Conservation (phyloP, 2,329 filamentous ascomycete species). For the Colletotrichum plurivorum region DNA sequence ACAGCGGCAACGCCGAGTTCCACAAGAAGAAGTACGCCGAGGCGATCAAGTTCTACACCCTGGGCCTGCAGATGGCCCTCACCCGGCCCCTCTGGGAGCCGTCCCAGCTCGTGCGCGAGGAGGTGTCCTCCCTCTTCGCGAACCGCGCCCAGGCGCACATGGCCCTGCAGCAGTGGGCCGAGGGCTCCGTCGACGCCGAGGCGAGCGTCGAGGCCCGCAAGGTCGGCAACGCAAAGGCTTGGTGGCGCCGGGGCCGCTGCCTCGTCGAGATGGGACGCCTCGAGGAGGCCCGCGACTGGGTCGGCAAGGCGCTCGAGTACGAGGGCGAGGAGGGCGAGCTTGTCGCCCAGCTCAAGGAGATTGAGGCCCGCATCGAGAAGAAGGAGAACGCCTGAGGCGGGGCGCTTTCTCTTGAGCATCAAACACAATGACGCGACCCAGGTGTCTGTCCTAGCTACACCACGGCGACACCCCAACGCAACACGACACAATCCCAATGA, state of each 20-base stretch:
- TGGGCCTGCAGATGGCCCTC: conserved; percentile 92
- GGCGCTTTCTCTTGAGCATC: too few species aligned
- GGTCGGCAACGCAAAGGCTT: conserved; percentile 91
- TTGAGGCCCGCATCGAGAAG: conserved; percentile 64
- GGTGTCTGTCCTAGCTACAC: too few species aligned
- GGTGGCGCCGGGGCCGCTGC: conserved; percentile 90
- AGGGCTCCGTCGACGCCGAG: conserved; percentile 90
- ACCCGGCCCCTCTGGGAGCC: conserved; percentile 91
- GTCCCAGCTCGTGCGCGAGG: conserved; percentile 84
- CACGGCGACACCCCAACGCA: background rate
- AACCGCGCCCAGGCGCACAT: conserved; percentile 95
- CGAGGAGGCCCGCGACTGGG: conserved; percentile 86
- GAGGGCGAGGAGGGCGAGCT: conserved; percentile 80
- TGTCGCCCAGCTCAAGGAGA: conserved; percentile 73
- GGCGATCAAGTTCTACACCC: conserved; percentile 84
- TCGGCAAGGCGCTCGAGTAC: conserved; percentile 83
- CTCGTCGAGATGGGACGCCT: conserved; percentile 91
- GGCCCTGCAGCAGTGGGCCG: conserved; percentile 84
- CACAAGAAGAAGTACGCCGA: conserved; percentile 82
- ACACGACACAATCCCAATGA: background rate
- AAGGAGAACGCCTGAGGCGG: conserved; percentile 47
- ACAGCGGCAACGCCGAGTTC: conserved; percentile 86
- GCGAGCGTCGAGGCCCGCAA: conserved; percentile 89
- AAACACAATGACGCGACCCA: too few species aligned
- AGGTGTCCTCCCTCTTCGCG: conserved; percentile 82